Evolutionary conservation across 805 yeast species (phyloP).

Genomic region (Saccharomycopsis amapae): DNA sequence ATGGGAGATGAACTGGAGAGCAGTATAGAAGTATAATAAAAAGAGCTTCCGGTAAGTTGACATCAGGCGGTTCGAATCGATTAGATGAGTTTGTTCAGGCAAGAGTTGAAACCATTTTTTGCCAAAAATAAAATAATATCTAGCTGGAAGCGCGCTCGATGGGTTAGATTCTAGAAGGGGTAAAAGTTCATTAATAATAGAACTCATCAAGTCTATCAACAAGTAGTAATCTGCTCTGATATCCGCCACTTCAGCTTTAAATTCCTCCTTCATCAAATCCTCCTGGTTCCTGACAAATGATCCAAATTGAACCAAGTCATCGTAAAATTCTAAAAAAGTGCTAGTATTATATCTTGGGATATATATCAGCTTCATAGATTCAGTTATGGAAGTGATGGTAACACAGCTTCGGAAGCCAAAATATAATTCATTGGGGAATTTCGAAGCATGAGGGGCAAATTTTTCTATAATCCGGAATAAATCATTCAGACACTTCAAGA

Average conservation of each 20-base stretch:
- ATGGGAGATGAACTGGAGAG: neutral
- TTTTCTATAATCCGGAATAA: neutral
- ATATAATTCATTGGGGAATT: constrained; percentile 2
- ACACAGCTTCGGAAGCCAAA: constrained; percentile 2
- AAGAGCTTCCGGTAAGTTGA: neutral
- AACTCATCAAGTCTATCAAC: constrained; percentile 1
- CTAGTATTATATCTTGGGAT: constrained; percentile 5
- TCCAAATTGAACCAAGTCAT: constrained; percentile 11
- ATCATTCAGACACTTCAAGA: neutral
- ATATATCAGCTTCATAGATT: constrained; percentile 10
- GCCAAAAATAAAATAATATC: neutral
- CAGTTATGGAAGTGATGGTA: constrained; percentile 5
- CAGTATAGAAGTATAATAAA: constrained; percentile 8
- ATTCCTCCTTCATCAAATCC: neutral
- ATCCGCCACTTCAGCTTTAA: constrained; percentile 1
- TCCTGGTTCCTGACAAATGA: neutral
- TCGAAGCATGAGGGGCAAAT: neutral
- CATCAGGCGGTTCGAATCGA: constrained; percentile 4
- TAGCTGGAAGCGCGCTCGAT: neutral
- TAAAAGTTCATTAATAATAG: neutral
- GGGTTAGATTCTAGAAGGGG: neutral
- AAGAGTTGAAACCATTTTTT: constrained; percentile 9
- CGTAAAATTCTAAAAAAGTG: constrained; percentile 2
- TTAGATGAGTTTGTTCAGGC: constrained; percentile 1
- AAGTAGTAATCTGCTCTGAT: neutral